Evolutionary conservation across 371 early-diverging fungal species (phyloP), one percentile per base, ranked within the genome.

Genomic region (Actinomortierella wolfii): DNA sequence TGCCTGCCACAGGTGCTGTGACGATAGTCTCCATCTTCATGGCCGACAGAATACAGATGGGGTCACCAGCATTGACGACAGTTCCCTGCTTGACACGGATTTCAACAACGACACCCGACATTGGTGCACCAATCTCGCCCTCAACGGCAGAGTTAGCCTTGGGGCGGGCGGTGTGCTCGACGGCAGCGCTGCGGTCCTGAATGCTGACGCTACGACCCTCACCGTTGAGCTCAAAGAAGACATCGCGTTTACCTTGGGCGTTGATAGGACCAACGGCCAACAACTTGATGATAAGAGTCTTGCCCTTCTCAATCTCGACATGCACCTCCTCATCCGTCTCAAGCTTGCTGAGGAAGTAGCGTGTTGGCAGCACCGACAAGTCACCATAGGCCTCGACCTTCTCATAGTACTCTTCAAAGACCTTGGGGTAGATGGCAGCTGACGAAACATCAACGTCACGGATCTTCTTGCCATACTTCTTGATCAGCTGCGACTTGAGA

Each of bases 1-100:
- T 82, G 62, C 97, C 97, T 39, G 89, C 83, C 20, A 89, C 83
- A 7, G 96, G 88, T 8, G 94, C 83, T 13, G 93, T 84, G 17
- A 97, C 95, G 4, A 94, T 86, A 1, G 96, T 95, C 78, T 97
- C 97, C 96, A 97, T 96, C 82, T 97, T 97, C 97, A 97, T 97
- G 47, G 97, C 97, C 51, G 89, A 89, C 56, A 97, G 79, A 13
- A 97, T 91, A 61, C 89, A 93, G 57, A 96, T 75, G 8, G 94
- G 92, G 61, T 96, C 94, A 13, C 97, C 97, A 9, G 86, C 86
- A 82, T 93, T 94, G 58, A 97, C 87, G 45, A 79, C 70, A 28
- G 85, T 80, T 46, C 97, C 97, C 46, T 70, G 62, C 67, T 92
- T 88, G 51, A 88, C 93, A 49, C 91, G 87, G 53, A 97, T 83